phyloP scores from a whole-genome alignment of 177 flowering plant genomes.

The Vitis hybrid region DNA sequence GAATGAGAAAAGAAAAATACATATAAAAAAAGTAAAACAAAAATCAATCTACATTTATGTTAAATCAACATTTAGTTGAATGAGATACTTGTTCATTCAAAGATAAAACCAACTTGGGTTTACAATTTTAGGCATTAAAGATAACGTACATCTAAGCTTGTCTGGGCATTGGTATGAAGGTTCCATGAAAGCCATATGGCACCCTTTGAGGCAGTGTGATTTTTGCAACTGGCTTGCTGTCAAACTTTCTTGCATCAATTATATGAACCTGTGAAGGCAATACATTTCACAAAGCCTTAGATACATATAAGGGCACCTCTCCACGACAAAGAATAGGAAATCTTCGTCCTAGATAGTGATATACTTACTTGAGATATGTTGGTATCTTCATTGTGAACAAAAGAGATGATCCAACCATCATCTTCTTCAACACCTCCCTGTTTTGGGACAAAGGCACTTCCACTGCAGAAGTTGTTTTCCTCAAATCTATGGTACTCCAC shows the following conservation, averaged over 20 bases:
- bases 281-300: too few relatives aligned
- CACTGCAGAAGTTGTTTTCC: slow-evolving; percentile 48
- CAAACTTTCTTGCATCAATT: slow-evolving; percentile 43
- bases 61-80: too few relatives aligned
- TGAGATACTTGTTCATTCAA: too few relatives aligned
- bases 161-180: slow-evolving; percentile 18
- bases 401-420: slow-evolving; percentile 65
- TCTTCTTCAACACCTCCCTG: slow-evolving; percentile 43
- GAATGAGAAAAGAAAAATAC: too few relatives aligned
- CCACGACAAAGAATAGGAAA: too few relatives aligned
- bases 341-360: too few relatives aligned
- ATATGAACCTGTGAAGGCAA: slow-evolving; percentile 34
- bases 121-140: too few relatives aligned
- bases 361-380: slow-evolving; percentile 46
- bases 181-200: slow-evolving; percentile 61
- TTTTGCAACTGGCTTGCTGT: slow-evolving; percentile 34
- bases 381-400: slow-evolving; percentile 54
- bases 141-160: too few relatives aligned
- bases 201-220: slow-evolving; percentile 43
- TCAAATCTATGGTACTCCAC: slow-evolving; percentile 54
- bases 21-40: too few relatives aligned
- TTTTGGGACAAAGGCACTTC: slow-evolving; percentile 54
- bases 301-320: too few relatives aligned
- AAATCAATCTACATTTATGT: too few relatives aligned
- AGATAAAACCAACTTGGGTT: too few relatives aligned